Conservation (phyloP, 2,329 filamentous ascomycete species). For the Phialemoniopsis sp. region DNA sequence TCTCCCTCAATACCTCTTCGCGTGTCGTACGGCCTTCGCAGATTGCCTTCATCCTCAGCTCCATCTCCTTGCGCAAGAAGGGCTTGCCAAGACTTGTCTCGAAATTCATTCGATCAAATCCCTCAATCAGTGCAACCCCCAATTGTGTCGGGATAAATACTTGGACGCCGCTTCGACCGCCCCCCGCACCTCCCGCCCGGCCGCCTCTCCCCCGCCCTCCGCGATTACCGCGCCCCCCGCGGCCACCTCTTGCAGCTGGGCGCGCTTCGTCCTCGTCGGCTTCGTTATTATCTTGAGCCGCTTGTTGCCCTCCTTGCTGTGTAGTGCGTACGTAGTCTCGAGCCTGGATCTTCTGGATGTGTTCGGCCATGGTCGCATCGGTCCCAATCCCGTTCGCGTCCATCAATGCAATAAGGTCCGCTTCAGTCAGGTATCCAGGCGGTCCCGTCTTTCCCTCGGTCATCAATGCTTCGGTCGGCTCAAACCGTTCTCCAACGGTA, state of each 20-base stretch:
- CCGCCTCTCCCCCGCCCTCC: conserved; percentile 36
- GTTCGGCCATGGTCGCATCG: conserved; percentile 98
- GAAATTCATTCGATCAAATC: conserved; percentile 91
- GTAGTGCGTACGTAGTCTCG: conserved; percentile 75
- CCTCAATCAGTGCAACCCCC: conserved; percentile 86
- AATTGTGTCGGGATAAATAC: conserved; percentile 92
- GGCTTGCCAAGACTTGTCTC: conserved; percentile 93
- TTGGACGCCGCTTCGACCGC: conserved; percentile 53
- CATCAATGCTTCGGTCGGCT: conserved; percentile 85
- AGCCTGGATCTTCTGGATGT: conserved; percentile 93
- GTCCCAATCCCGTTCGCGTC: conserved; percentile 98
- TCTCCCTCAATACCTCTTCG: conserved; percentile 73
- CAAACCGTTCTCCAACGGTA: conserved; percentile 73
- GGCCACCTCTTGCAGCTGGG: conserved; percentile 33
- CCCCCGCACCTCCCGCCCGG: conserved; percentile 32
- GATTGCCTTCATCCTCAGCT: conserved; percentile 93
- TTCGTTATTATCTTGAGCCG: conserved; percentile 27
- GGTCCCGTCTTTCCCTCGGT: conserved; percentile 85
- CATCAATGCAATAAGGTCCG: conserved; percentile 94
- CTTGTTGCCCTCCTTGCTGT: conserved; percentile 21
- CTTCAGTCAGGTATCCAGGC: conserved; percentile 86
- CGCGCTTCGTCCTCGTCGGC: conserved; percentile 32
- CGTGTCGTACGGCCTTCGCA: conserved; percentile 80
- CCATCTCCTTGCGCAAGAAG: conserved; percentile 96
- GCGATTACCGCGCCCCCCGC: conserved; percentile 45